A percentile compares a stretch with the other conserved stretches of the same genome.
phyloP scores from a whole-genome alignment of 345 rosid genomes.

The Populus pruinosa region DNA sequence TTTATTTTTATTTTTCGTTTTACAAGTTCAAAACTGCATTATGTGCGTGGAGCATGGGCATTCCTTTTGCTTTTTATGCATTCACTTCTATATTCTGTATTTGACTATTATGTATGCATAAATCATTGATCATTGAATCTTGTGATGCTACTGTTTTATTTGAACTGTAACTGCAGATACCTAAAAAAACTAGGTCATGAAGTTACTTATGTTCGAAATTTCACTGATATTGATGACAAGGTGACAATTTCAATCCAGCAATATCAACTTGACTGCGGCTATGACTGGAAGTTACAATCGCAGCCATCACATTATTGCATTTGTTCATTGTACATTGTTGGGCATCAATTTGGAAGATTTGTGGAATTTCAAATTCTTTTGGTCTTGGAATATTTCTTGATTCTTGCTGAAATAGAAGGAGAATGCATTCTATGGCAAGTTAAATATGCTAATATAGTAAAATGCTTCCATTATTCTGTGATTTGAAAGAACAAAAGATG shows the following conservation, averaged over 20 bases:
- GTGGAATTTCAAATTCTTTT: not conserved
- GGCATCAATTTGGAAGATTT: not conserved
- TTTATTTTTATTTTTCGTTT: not conserved
- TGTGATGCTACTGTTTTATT: not conserved
- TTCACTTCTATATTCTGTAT: not conserved
- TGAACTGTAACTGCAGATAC: slow-evolving; percentile 51
- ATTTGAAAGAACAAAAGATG: not conserved
- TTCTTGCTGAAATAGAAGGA: not conserved
- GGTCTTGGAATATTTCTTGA: not conserved
- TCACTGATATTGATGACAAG: slow-evolving; percentile 96
- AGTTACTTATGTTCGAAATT: slow-evolving; percentile 71
- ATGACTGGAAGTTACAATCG: not conserved
- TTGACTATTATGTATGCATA: not conserved
- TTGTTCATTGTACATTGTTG: not conserved
- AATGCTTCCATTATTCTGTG: not conserved
- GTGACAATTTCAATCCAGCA: slow-evolving; percentile 25
- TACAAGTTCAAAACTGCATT: not conserved
- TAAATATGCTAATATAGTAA: not conserved
- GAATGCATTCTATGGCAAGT: not conserved
- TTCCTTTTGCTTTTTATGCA: not conserved
- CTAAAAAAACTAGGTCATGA: slow-evolving; percentile 64
- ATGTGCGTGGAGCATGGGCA: not conserved
- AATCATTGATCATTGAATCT: not conserved
- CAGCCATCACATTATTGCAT: not conserved
- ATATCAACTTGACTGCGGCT: not conserved